These are phyloP conservation scores for Chlorella sp. DNA, from an alignment of 139 green algal genomes.

Conservation along the genomic window DNA sequence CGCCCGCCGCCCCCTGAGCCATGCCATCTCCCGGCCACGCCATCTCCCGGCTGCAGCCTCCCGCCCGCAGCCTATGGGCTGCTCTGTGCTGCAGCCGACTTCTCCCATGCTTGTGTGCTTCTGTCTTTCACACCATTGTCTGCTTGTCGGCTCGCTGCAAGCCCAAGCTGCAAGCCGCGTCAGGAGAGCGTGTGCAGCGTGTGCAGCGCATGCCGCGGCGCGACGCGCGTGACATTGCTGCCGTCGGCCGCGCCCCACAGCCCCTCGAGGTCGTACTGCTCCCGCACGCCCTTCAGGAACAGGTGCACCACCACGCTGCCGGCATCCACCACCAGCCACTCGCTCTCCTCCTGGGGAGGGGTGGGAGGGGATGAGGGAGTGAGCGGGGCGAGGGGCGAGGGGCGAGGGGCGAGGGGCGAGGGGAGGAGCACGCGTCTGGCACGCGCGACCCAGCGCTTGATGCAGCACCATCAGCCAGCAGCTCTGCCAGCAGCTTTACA, in stretches of 20 bases:
- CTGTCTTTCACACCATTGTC: no score
- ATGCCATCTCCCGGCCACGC: no score
- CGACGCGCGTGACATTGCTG: conserved; percentile 26
- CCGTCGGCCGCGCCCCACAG: conserved; percentile 24
- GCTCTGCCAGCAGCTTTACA: no score
- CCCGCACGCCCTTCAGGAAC: conserved; percentile 19
- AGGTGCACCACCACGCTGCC: conserved; percentile 43
- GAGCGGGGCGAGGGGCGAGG: neutral
- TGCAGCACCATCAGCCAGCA: neutral
- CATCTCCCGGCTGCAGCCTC: no score
- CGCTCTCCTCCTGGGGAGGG: conserved; percentile 5
- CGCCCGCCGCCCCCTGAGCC: no score
- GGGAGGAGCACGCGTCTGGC: neutral
- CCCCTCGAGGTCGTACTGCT: conserved; percentile 39
- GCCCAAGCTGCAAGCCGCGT: neutral
- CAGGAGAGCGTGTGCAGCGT: conserved; percentile 26
- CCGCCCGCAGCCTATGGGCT: no score
- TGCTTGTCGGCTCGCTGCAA: neutral
- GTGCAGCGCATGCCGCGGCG: conserved; percentile 14
- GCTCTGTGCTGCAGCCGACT: no score
- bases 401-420: neutral
- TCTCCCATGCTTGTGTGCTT: no score
- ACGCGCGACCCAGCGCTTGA: neutral
- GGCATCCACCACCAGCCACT: conserved; percentile 44
- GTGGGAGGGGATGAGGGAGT: neutral